These are phyloP conservation scores for Aurinia saxatilis DNA, from an alignment of 345 rosid species.

Conservation along the genomic window DNA sequence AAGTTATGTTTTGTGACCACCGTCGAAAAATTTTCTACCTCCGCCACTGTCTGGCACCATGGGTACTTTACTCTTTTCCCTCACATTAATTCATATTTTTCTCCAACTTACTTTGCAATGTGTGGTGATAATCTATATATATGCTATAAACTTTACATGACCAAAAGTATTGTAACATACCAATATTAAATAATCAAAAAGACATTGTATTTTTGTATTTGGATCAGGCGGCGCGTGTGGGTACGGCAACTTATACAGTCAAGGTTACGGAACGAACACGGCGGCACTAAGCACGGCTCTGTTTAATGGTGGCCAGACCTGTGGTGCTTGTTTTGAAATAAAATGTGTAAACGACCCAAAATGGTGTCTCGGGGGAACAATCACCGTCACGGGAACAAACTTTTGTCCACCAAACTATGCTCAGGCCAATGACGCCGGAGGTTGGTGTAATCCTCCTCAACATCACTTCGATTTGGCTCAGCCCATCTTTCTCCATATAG, in stretches of 20 bases:
- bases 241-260: conserved; percentile 68
- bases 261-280: conserved; percentile 66
- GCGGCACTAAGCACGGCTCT: conserved; percentile 78
- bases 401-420: conserved; percentile 80
- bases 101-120: too few species aligned
- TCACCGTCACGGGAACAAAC: conserved; percentile 67
- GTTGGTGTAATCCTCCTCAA: conserved; percentile 85
- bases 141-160: background rate
- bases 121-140: background rate
- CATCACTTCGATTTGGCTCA: conserved; percentile 78
- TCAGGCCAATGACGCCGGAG: conserved; percentile 63
- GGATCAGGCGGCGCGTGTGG: conserved; percentile 80
- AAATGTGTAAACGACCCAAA: conserved; percentile 45
- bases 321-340: conserved; percentile 73
- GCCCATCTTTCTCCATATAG: conserved; percentile 72
- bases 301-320: conserved; percentile 64
- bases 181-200: background rate
- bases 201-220: background rate
- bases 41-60: too few species aligned
- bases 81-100: too few species aligned
- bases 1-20: too few species aligned
- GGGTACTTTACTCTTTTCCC: too few species aligned
- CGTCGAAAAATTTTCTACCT: too few species aligned
- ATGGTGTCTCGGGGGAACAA: conserved; percentile 64
- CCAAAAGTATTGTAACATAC: background rate